Evolutionary conservation across 306 rosid species (phyloP).

Genomic region (Leucaena leucocephala): DNA sequence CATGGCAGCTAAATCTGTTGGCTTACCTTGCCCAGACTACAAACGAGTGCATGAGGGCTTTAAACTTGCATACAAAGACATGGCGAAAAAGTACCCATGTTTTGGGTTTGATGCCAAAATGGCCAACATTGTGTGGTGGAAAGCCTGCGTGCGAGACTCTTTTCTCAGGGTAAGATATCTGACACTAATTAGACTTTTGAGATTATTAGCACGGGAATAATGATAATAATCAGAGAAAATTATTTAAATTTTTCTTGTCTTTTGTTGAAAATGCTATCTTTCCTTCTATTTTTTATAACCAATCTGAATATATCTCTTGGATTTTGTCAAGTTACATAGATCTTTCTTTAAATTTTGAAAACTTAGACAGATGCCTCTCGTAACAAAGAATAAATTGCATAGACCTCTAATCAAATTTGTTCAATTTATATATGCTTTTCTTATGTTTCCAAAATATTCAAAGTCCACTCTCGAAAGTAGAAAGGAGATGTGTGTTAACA

Average conservation of each 20-base stretch:
- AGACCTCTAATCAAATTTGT: not conserved
- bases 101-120: conserved; percentile 82
- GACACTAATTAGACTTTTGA: conserved; percentile 23
- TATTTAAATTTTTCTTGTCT: not conserved
- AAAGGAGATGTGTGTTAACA: not conserved
- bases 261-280: not conserved
- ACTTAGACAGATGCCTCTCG: not conserved
- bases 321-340: not conserved
- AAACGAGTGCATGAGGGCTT: conserved; percentile 87
- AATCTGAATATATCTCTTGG: not conserved
- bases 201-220: conserved; percentile 6
- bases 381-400: not conserved
- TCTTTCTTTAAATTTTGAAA: not conserved
- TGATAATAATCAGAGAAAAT: not conserved
- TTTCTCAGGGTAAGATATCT: conserved; percentile 74
- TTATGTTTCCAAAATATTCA: not conserved
- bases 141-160: conserved; percentile 87
- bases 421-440: not conserved
- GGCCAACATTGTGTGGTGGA: conserved; percentile 96
- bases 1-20: conserved; percentile 96
- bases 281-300: not conserved
- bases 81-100: conserved; percentile 89
- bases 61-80: conserved; percentile 82
- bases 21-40: conserved; percentile 92
- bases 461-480: not conserved